Evolutionary conservation across 805 yeast species (phyloP).

Genomic region (Kockiozyma suomiensis): DNA sequence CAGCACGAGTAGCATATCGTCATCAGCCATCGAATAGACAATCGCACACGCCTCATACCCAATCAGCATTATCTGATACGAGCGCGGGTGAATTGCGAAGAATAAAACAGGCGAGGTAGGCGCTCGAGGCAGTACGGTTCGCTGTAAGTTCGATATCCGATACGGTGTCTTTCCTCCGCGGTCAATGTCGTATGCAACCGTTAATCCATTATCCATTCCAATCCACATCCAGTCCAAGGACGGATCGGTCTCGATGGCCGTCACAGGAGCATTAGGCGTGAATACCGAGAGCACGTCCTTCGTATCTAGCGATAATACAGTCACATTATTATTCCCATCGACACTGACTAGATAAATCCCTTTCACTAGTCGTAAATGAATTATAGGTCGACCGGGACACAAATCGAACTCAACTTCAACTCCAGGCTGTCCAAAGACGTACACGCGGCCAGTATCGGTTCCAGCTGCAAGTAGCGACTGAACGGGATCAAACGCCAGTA

Average conservation of each 20-base stretch:
- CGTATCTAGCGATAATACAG: constrained; percentile 69
- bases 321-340: constrained; percentile 61
- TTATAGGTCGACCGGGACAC: constrained; percentile 53
- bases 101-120: constrained; percentile 65
- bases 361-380: constrained; percentile 65
- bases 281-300: constrained; percentile 62
- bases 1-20: constrained; percentile 57
- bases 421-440: constrained; percentile 80
- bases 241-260: constrained; percentile 78
- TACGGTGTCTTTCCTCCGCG: constrained; percentile 67
- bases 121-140: constrained; percentile 35
- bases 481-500: constrained; percentile 81
- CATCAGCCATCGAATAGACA: constrained; percentile 65
- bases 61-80: constrained; percentile 73
- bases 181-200: constrained; percentile 78
- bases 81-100: constrained; percentile 85
- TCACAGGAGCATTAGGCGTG: constrained; percentile 65
- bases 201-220: constrained; percentile 76
- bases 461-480: constrained; percentile 84
- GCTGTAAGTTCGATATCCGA: constrained; percentile 72
- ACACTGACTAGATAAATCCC: constrained; percentile 80
- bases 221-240: constrained; percentile 82
- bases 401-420: constrained; percentile 69
- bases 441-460: constrained; percentile 68
- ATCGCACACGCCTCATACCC: constrained; percentile 72